Percentiles rank a stretch among this genome's conserved stretches.
Conservation (phyloP, 2,329 filamentous ascomycete genomes). For the Aspergillus ustus region DNA sequence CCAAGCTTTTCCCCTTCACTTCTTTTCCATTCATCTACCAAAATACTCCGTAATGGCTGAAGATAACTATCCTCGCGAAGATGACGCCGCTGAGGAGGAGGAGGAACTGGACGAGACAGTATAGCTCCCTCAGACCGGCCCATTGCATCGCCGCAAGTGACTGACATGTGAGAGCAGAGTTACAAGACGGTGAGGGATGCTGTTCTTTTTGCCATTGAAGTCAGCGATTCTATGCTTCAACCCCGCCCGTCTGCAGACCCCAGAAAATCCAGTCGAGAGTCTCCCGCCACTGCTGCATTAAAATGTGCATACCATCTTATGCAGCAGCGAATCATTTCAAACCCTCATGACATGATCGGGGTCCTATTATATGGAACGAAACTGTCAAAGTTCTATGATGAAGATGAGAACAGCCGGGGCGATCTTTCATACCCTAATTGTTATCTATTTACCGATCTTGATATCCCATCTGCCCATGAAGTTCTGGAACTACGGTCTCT, state of each 20-base stretch:
- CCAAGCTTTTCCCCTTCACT: background rate
- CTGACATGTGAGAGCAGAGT: slow-evolving; percentile 58
- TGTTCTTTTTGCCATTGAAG: slow-evolving; percentile 93
- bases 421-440: slow-evolving; percentile 81
- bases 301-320: slow-evolving; percentile 95
- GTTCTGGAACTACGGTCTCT: slow-evolving; percentile 78
- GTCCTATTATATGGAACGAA: slow-evolving; percentile 90
- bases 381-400: slow-evolving; percentile 76
- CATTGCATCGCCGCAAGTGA: background rate
- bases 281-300: slow-evolving; percentile 78
- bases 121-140: slow-evolving; percentile 11
- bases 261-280: slow-evolving; percentile 79
- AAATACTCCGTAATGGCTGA: slow-evolving; percentile 41
- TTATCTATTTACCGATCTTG: slow-evolving; percentile 86
- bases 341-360: slow-evolving; percentile 96
- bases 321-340: slow-evolving; percentile 97
- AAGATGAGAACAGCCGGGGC: slow-evolving; percentile 60
- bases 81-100: slow-evolving; percentile 50
- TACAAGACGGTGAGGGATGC: slow-evolving; percentile 96
- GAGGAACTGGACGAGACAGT: slow-evolving; percentile 53
- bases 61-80: slow-evolving; percentile 41
- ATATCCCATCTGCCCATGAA: slow-evolving; percentile 83
- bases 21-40: background rate
- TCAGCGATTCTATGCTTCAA: slow-evolving; percentile 84
- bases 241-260: slow-evolving; percentile 66